Base-by-base conservation (phyloP, 495 filamentous ascomycete genomes). In the Aspergillus sclerotiicarbonarius region DNA sequence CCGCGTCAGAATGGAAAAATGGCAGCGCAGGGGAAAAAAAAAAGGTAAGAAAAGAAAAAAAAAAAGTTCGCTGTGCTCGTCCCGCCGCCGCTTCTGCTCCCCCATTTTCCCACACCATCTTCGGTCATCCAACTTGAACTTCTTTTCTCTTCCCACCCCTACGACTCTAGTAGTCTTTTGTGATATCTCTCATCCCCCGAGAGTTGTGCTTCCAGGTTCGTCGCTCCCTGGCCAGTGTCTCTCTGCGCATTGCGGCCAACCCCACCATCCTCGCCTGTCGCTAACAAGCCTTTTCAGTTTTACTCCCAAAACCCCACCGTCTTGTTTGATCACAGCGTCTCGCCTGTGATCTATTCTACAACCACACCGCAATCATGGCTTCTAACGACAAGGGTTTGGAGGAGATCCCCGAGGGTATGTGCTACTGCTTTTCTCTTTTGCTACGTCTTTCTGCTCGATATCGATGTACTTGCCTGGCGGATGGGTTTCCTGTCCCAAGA, bases 331-430 rank as follows among this genome's bases (percentile, higher is more conserved):
- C 83, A 80, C 81, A 79, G 76, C 70, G 79, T 84, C 72, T 78
- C 65, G 85, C 82, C 86, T 89, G 87, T 84, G 87, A 87, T 92
- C 88, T 81, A 68, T 80, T 68, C 71, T 68, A 66, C 63, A 60
- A 71, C 71, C 64, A 55, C 68, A 80, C 78, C 84, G 85, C 90
- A 92, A 97, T 88, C 83, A 97, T 97, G 92, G 91, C 91, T 88
- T 80, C 86, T 64, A 82, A 81, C 68, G 89, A 91, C 65, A 96
- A 96, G 82, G 92, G 92, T 76, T 90, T 97, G 78, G 92, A 97
- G 84, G 92, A 97, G 71, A 84, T 97, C 77, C 86, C 87, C 67
- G 90, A 93, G 81, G 82, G 90, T 94, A 84, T 69, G 87, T 77
- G 62, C 53, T 58, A 35, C 44, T 50, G 8, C 18, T 29, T 18